A percentile compares a stretch with the other conserved stretches of the same genome.
These are phyloP conservation scores for Yamadazyma phyllophila DNA, from an alignment of 805 yeast species.

Conservation along the genomic window DNA sequence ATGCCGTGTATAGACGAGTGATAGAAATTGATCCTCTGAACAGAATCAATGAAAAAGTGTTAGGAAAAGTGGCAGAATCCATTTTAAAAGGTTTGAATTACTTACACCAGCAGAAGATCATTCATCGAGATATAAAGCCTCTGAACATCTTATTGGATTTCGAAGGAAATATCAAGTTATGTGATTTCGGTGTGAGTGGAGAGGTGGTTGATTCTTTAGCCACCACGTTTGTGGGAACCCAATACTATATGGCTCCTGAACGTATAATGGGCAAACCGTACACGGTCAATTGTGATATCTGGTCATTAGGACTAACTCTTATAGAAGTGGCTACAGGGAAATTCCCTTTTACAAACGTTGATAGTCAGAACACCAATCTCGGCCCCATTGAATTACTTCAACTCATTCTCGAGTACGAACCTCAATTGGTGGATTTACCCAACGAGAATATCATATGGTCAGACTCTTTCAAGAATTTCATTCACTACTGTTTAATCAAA, in stretches of 20 bases:
- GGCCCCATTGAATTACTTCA: conserved; percentile 83
- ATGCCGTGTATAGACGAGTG: conserved; percentile 82
- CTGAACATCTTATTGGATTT: conserved; percentile 80
- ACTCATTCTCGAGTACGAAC: conserved; percentile 78
- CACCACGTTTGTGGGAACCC: conserved; percentile 95
- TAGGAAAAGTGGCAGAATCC: conserved; percentile 86
- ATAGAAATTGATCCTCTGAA: conserved; percentile 64
- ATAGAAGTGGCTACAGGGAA: conserved; percentile 91
- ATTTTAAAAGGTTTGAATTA: conserved; percentile 84
- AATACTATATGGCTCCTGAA: conserved; percentile 98
- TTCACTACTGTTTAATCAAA: conserved; percentile 76
- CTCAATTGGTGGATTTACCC: conserved; percentile 75
- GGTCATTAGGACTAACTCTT: conserved; percentile 84
- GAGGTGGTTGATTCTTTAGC: conserved; percentile 94
- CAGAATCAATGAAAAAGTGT: conserved; percentile 86
- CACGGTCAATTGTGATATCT: conserved; percentile 91
- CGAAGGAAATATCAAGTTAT: conserved; percentile 81
- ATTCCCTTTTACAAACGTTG: conserved; percentile 63
- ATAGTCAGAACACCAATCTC: conserved; percentile 21
- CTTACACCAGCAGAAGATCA: conserved; percentile 80
- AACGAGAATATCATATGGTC: conserved; percentile 78
- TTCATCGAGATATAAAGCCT: conserved; percentile 95
- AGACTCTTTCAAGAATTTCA: conserved; percentile 75
- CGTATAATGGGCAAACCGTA: conserved; percentile 94
- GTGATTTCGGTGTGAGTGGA: conserved; percentile 98